These are phyloP conservation scores for Zygoascus flipseniorum DNA, from an alignment of 805 yeast species.

Conservation along the genomic window DNA sequence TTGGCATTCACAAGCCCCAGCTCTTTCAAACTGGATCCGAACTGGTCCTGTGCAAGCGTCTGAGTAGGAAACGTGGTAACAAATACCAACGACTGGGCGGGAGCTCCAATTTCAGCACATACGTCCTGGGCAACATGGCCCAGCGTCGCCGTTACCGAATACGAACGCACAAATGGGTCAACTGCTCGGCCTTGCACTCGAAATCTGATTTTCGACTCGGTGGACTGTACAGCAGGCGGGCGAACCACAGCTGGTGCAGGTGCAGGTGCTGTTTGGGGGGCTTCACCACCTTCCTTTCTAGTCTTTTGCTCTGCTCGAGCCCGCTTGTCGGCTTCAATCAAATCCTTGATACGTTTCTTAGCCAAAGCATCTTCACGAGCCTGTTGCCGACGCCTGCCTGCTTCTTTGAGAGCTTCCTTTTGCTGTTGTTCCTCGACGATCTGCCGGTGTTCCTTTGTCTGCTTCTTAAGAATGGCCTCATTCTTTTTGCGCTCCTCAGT, in stretches of 20 bases:
- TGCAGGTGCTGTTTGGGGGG: constrained; percentile 7
- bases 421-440: constrained; percentile 25
- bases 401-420: constrained; percentile 25
- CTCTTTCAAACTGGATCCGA: constrained; percentile 22
- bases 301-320: constrained; percentile 16
- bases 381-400: constrained; percentile 24
- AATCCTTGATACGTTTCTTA: constrained; percentile 24
- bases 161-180: constrained; percentile 21
- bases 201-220: constrained; percentile 20
- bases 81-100: constrained; percentile 17
- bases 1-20: constrained; percentile 27
- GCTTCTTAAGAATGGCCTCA: constrained; percentile 24
- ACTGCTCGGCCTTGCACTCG: constrained; percentile 15
- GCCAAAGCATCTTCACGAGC: constrained; percentile 25
- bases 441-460: constrained; percentile 21
- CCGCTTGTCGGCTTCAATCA: constrained; percentile 29
- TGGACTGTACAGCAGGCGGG: not conserved
- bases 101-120: constrained; percentile 16
- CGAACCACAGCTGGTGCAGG: constrained; percentile 1
- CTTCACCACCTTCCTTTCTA: constrained; percentile 7
- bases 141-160: constrained; percentile 21
- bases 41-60: constrained; percentile 16
- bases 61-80: constrained; percentile 27
- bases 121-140: constrained; percentile 22
- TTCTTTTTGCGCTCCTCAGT: constrained; percentile 22